Conservation (phyloP, 768 basidiomycete species). For the Hortiboletus flavorubellus region DNA sequence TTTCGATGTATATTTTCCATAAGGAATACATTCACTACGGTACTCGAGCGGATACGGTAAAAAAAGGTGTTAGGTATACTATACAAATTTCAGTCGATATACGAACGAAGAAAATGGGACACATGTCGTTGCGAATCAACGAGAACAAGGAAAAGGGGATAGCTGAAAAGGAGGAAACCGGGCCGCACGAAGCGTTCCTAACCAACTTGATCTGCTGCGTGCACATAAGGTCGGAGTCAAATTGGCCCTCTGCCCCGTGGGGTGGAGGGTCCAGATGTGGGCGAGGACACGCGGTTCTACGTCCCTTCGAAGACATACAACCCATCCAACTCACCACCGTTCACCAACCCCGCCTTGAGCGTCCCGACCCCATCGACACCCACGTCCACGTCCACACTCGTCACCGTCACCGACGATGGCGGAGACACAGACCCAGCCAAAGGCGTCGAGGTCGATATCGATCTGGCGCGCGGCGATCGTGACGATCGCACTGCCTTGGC, state of each 20-base stretch:
- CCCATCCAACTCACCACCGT: slow-evolving; percentile 31
- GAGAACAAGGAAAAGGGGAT: neutral
- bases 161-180: neutral
- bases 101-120: slow-evolving; percentile 7
- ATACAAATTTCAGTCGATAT: slow-evolving; percentile 18
- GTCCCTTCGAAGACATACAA: slow-evolving; percentile 31
- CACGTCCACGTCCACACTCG: slow-evolving; percentile 15
- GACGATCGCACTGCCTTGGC: neutral
- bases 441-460: slow-evolving; percentile 6
- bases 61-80: slow-evolving; percentile 16
- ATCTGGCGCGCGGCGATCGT: slow-evolving; percentile 10
- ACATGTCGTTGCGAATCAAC: slow-evolving; percentile 11
- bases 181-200: neutral
- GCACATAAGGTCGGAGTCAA: neutral
- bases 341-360: slow-evolving; percentile 28
- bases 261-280: neutral
- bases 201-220: neutral
- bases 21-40: neutral
- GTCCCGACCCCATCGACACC: slow-evolving; percentile 13
- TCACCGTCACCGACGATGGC: slow-evolving; percentile 20
- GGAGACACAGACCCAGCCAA: slow-evolving; percentile 16
- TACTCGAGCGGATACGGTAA: neutral
- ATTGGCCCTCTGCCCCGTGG: slow-evolving; percentile 5
- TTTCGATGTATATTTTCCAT: neutral
- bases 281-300: neutral